Conservation (phyloP, 768 basidiomycete genomes). For the Suillus spraguei region DNA sequence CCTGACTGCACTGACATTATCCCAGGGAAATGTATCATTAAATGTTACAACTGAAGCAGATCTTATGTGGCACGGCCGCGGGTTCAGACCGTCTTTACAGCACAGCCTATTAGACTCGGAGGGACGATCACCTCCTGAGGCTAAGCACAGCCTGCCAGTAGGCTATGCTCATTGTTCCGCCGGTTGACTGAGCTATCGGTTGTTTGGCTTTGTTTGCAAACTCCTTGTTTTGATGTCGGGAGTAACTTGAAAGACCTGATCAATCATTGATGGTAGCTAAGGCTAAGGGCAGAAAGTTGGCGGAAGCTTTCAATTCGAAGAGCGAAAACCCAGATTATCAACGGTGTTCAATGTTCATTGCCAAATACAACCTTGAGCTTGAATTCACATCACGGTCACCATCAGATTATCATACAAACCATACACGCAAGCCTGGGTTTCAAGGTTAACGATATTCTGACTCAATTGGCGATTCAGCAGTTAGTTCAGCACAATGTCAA, state of each 20-base stretch:
- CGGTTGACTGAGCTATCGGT: not conserved
- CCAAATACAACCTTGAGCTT: not conserved
- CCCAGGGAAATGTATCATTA: not conserved
- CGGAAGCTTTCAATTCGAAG: not conserved
- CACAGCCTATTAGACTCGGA: not conserved
- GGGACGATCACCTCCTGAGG: not conserved
- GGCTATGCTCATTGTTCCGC: not conserved
- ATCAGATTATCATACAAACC: not conserved
- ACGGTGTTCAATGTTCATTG: not conserved
- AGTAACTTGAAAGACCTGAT: not conserved
- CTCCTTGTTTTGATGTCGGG: not conserved
- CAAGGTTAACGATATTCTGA: not conserved
- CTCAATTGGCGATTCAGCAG: not conserved
- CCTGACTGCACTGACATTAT: not conserved
- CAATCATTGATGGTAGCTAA: not conserved
- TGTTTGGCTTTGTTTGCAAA: not conserved
- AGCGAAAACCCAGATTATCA: not conserved
- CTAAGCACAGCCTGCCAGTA: not conserved
- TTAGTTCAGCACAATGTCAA: constrained; percentile 6
- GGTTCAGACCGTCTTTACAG: not conserved
- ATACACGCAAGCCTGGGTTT: not conserved
- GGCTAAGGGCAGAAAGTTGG: not conserved
- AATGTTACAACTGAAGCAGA: not conserved
- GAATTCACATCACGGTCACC: not conserved
- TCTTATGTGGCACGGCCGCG: not conserved